phyloP scores from a whole-genome alignment of 768 basidiomycete genomes.

The Tricholoma bakamatsutake region DNA sequence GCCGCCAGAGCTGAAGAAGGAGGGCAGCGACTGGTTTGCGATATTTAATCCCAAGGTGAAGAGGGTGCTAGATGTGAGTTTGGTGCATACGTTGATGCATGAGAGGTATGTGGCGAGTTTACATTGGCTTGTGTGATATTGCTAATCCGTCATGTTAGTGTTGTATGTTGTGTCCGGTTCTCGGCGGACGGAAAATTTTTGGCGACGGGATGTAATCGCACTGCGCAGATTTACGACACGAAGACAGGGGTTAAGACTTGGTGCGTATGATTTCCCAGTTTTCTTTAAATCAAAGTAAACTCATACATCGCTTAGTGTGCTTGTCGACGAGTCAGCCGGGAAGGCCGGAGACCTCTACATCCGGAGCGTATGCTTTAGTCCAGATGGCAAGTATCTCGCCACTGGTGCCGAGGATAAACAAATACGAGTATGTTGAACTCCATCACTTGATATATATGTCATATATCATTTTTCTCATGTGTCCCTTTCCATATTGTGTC shows the following conservation, averaged over 20 bases:
- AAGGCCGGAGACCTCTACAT: constrained; percentile 84
- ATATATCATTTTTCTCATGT: background rate
- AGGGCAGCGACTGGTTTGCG: constrained; percentile 86
- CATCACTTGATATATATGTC: constrained; percentile 1
- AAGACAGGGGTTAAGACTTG: constrained; percentile 82
- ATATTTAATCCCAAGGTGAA: constrained; percentile 81
- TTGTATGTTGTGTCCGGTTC: constrained; percentile 87
- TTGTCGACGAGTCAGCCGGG: constrained; percentile 69
- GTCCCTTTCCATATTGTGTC: constrained; percentile 14
- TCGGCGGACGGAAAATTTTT: constrained; percentile 90
- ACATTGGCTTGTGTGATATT: background rate
- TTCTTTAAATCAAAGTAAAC: constrained; percentile 1
- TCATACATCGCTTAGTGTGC: constrained; percentile 40
- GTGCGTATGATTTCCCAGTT: constrained; percentile 37
- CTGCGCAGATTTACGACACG: constrained; percentile 93
- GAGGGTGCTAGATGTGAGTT: constrained; percentile 66
- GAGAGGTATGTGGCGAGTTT: constrained; percentile 71
- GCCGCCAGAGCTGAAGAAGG: constrained; percentile 56
- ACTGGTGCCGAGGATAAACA: constrained; percentile 90
- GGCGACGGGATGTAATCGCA: constrained; percentile 94
- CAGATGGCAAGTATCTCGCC: constrained; percentile 84
- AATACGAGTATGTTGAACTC: constrained; percentile 58
- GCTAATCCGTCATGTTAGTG: constrained; percentile 23
- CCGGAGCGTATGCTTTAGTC: constrained; percentile 87
- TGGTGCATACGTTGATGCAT: constrained; percentile 86